These are phyloP conservation scores for Balansia obtecta DNA, from an alignment of 2,329 filamentous ascomycete genomes.

Conservation along the genomic window DNA sequence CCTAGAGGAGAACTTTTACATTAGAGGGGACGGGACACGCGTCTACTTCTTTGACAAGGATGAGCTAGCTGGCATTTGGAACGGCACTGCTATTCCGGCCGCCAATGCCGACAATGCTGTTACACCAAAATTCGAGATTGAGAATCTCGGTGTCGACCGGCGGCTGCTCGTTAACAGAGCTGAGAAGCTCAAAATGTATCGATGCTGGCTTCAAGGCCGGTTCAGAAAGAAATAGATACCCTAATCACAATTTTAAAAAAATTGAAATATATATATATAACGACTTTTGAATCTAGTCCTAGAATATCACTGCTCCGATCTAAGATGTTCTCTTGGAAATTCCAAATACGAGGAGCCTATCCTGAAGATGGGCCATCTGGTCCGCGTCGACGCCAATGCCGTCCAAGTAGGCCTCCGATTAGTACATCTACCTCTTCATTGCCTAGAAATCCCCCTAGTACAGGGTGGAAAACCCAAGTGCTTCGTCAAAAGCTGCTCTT, in stretches of 20 bases:
- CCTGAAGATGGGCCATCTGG: constrained; percentile 28
- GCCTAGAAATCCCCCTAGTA: too few relatives aligned
- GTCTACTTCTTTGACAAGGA: constrained; percentile 95
- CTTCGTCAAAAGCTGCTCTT: too few relatives aligned
- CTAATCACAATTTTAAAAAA: background rate
- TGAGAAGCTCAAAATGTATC: constrained; percentile 90
- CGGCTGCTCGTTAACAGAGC: constrained; percentile 87
- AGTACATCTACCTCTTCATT: too few relatives aligned
- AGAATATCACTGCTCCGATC: too few relatives aligned
- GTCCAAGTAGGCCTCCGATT: too few relatives aligned
- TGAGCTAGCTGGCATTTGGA: constrained; percentile 73
- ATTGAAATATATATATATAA: background rate
- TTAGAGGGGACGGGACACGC: constrained; percentile 84
- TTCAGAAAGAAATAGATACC: constrained; percentile 54
- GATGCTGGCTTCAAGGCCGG: constrained; percentile 85
- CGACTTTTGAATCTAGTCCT: background rate
- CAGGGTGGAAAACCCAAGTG: too few relatives aligned
- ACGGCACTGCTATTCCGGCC: constrained; percentile 23
- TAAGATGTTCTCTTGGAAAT: background rate
- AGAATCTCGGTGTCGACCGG: constrained; percentile 73
- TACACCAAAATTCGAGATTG: constrained; percentile 48
- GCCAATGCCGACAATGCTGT: constrained; percentile 15
- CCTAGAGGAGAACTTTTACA: constrained; percentile 94
- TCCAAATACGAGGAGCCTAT: constrained; percentile 29
- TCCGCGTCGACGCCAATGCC: too few relatives aligned